Evolutionary conservation across 257 asterid genomes (phyloP).

Genomic region (Solanum commersonii): DNA sequence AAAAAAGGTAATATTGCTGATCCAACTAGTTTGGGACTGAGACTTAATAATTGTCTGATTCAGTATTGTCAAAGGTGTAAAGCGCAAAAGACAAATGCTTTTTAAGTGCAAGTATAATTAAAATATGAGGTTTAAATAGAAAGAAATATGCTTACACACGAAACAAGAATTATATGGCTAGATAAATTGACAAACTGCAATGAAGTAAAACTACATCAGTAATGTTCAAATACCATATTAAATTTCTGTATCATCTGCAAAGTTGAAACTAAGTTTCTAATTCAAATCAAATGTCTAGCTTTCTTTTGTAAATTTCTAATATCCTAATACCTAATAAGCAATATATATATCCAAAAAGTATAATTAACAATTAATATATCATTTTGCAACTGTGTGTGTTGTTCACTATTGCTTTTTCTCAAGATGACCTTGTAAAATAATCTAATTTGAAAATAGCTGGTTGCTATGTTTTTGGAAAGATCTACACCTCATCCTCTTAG

Average conservation of each 20-base stretch:
- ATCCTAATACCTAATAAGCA: not conserved
- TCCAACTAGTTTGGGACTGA: not conserved
- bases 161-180: not conserved
- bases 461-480: not conserved
- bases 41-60: not conserved
- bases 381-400: not conserved
- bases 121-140: not conserved
- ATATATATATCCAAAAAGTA: not conserved
- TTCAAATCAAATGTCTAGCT: not conserved
- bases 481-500: not conserved
- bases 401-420: not conserved
- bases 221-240: not conserved
- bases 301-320: not conserved
- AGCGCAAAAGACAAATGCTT: not conserved
- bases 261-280: not conserved
- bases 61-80: not conserved
- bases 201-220: not conserved
- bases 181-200: not conserved
- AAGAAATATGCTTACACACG: not conserved
- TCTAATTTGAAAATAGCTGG: not conserved
- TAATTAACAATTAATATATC: not conserved
- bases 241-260: not conserved
- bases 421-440: not conserved
- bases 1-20: not conserved
- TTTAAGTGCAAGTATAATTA: not conserved